Evolutionary conservation across 2,329 filamentous ascomycete genomes (phyloP).

Genomic region (Cordyceps pruinosa): DNA sequence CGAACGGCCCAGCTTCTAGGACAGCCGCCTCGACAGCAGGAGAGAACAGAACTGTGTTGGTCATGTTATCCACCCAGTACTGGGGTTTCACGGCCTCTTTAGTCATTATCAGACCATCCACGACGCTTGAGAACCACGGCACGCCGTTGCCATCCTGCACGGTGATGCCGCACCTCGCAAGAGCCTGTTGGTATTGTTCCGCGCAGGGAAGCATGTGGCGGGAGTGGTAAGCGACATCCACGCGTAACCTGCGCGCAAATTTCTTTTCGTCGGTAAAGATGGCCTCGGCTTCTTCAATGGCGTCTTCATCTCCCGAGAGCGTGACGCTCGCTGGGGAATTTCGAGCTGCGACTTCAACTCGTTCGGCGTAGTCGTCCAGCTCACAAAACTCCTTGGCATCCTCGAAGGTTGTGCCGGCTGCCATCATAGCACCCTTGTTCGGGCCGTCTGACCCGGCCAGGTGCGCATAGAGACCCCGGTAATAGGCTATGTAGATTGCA

Average conservation of each 20-base stretch:
- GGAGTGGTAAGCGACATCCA: conserved; percentile 11
- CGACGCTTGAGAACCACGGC: not conserved
- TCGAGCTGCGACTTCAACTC: conserved; percentile 15
- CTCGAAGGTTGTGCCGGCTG: conserved; percentile 12
- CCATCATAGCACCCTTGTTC: conserved; percentile 13
- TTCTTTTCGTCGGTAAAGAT: not conserved
- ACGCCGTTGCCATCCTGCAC: not conserved
- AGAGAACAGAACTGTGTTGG: conserved; percentile 8
- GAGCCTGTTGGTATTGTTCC: not conserved
- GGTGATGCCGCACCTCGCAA: not conserved
- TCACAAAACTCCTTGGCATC: not conserved
- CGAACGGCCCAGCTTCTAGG: not conserved
- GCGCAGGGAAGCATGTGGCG: conserved; percentile 6
- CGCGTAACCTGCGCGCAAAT: conserved; percentile 5
- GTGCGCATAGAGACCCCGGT: conserved; percentile 11
- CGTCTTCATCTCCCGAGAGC: conserved; percentile 9
- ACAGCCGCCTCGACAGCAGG: conserved; percentile 2
- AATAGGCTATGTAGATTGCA: conserved; percentile 19
- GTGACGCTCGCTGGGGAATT: conserved; percentile 17
- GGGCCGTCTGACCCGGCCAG: not conserved
- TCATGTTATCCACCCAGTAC: conserved; percentile 16
- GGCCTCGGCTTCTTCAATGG: not conserved
- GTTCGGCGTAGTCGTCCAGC: conserved; percentile 11
- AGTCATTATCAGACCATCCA: not conserved
- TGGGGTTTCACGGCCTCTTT: not conserved